Conservation (phyloP, 2,329 filamentous ascomycete genomes). For the Nannizzia gypsea region DNA sequence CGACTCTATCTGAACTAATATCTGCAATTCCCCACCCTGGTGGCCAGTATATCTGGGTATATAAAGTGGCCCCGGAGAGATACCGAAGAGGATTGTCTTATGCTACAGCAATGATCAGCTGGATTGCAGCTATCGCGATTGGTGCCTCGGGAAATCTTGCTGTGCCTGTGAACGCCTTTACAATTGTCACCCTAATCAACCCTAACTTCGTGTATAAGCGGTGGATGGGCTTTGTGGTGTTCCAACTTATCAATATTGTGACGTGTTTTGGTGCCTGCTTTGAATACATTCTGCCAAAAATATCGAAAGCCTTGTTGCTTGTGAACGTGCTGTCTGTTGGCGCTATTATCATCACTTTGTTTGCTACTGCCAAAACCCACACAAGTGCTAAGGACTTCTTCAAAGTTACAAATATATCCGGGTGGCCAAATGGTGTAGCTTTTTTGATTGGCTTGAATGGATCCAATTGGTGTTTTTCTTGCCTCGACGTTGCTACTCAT, state of each 20-base stretch:
- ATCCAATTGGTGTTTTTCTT: conserved; percentile 1
- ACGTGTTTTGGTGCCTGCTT: conserved; percentile 1
- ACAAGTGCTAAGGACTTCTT: background rate
- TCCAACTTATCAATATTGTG: background rate
- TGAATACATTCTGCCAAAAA: background rate
- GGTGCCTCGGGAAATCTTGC: background rate
- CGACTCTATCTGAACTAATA: conserved; percentile 1
- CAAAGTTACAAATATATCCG: background rate
- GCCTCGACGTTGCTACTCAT: conserved; percentile 1
- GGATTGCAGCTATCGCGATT: conserved; percentile 2
- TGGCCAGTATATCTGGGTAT: conserved; percentile 1
- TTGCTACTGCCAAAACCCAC: background rate
- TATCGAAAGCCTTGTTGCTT: background rate
- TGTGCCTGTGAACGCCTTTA: background rate
- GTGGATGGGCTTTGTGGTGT: conserved; percentile 2
- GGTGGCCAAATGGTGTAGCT: background rate
- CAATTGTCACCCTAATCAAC: background rate
- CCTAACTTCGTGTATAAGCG: conserved; percentile 1
- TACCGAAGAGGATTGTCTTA: background rate
- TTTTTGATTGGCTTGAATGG: conserved; percentile 2
- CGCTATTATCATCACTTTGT: background rate
- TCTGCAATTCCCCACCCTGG: background rate
- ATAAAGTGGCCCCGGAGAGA: conserved; percentile 1
- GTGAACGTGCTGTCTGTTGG: background rate
- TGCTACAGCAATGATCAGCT: conserved; percentile 4